Evolutionary conservation across 2,329 filamentous ascomycete genomes (phyloP).

Genomic region (Cercospora zeae-maydis): DNA sequence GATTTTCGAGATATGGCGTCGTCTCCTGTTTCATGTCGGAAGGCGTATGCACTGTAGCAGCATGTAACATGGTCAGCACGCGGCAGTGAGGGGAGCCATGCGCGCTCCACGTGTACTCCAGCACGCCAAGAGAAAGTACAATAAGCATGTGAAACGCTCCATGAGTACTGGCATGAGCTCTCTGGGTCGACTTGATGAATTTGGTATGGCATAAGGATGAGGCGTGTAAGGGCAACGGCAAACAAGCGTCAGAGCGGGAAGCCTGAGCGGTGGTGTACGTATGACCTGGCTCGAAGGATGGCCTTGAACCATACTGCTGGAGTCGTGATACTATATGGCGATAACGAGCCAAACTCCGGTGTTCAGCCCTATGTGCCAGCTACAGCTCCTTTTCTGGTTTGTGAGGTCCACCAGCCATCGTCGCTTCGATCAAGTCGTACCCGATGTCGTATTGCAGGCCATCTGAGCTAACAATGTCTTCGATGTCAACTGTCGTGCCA

Average conservation of each 20-base stretch:
- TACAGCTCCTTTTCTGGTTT: not conserved
- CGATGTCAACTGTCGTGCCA: conserved; percentile 5
- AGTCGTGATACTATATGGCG: not conserved
- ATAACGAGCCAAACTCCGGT: not conserved
- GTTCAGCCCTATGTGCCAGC: not conserved
- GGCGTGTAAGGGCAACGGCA: not conserved
- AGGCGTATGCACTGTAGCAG: not conserved
- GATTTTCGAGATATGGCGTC: not conserved
- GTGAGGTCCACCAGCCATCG: conserved; percentile 12
- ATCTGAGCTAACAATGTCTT: conserved; percentile 16
- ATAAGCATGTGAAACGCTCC: not conserved
- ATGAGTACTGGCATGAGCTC: not conserved
- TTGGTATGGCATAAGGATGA: not conserved
- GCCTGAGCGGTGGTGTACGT: not conserved
- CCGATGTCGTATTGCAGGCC: conserved; percentile 22
- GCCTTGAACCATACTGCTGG: not conserved
- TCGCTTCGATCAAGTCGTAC: conserved; percentile 19
- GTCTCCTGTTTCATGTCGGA: not conserved
- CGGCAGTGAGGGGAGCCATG: not conserved
- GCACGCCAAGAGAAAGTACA: not conserved
- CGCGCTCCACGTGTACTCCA: not conserved
- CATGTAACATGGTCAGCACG: not conserved
- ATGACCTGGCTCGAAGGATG: not conserved
- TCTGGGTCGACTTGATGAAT: not conserved
- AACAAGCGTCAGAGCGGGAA: not conserved